phyloP scores from a whole-genome alignment of 768 basidiomycete species.

The Mycena rosella region DNA sequence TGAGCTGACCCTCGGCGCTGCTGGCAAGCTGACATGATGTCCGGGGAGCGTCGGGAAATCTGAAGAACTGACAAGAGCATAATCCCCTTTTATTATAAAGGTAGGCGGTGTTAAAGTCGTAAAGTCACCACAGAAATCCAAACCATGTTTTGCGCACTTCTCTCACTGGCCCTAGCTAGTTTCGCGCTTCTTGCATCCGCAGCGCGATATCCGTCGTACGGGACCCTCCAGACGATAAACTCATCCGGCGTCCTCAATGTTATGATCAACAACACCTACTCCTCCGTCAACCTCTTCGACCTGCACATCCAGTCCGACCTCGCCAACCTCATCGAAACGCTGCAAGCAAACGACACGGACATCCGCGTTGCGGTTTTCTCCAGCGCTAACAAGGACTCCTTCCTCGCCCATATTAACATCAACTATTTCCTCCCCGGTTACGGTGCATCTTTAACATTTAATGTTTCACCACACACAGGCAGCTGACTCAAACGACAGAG shows the following conservation, averaged over 20 bases:
- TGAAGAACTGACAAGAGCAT: too few species aligned
- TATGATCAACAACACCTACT: slow-evolving; percentile 17
- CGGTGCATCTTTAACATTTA: background rate
- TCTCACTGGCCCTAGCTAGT: background rate
- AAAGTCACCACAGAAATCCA: too few species aligned
- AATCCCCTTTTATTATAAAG: too few species aligned
- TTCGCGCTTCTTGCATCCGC: background rate
- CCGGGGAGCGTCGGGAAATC: too few species aligned
- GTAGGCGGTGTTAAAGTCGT: too few species aligned
- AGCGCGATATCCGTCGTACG: background rate
- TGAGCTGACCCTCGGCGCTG: too few species aligned
- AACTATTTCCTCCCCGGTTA: background rate
- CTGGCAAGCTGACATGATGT: too few species aligned
- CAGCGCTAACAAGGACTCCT: background rate
- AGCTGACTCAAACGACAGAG: slow-evolving; percentile 1
- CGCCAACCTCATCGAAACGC: background rate
- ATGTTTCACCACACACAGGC: background rate
- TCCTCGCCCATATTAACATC: slow-evolving; percentile 4
- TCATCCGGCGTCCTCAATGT: background rate
- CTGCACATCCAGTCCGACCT: background rate
- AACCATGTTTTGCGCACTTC: background rate
- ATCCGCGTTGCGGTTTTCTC: too few species aligned
- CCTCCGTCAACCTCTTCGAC: slow-evolving; percentile 3
- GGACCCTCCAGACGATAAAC: slow-evolving; percentile 1
- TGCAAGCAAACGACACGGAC: background rate